Base-by-base conservation (phyloP, 805 yeast species). In the Torulaspora indica region DNA sequence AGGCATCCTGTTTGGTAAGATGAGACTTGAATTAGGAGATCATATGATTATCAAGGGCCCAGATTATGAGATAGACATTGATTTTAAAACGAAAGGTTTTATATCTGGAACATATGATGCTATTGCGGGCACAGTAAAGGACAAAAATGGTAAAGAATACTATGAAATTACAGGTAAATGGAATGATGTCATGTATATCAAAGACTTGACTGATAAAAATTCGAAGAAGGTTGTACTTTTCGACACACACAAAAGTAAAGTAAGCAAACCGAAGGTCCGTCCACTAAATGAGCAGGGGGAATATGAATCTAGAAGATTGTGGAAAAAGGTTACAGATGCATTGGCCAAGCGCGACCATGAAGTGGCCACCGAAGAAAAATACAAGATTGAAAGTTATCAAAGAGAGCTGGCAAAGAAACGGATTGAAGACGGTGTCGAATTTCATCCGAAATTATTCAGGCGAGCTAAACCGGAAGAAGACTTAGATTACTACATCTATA, bases 1-100 rank as follows among this genome's bases (percentile, higher is more conserved):
- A 54, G 97, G 97, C 42, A 86, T 93, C 34, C 67, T 93, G 20
- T 85, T 93, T 59, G 98, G 98, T 22, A 84, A 82, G 51, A 75
- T 93, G 72, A 85, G 82, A 67, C 81, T 85, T 45, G 98, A 93
- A 64, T 68, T 93, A 47, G 98, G 98, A 23, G 98, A 93, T 63
- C 95, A 85, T 60, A 78, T 95, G 79, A 55, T 75, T n/a, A 73
- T 93, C 45, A 77, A 75, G 54, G 85, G 91, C 56, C 74, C 78
- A 5, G 65, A 71, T 8, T 74, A 75, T 47, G 74, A 76, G 43
- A 88, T 91, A 3, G 91, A 84, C 61, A 83, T 93, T 40, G 98
- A 93, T 53, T 93, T 93, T 69, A 90, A 93, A 63, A 85, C 93
- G 5, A 93, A 93, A 66, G 98, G 98, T 1, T 85, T 89, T 61